These are phyloP conservation scores for Rhodotorula diobovata DNA, from an alignment of 768 basidiomycete genomes.

Conservation along the genomic window DNA sequence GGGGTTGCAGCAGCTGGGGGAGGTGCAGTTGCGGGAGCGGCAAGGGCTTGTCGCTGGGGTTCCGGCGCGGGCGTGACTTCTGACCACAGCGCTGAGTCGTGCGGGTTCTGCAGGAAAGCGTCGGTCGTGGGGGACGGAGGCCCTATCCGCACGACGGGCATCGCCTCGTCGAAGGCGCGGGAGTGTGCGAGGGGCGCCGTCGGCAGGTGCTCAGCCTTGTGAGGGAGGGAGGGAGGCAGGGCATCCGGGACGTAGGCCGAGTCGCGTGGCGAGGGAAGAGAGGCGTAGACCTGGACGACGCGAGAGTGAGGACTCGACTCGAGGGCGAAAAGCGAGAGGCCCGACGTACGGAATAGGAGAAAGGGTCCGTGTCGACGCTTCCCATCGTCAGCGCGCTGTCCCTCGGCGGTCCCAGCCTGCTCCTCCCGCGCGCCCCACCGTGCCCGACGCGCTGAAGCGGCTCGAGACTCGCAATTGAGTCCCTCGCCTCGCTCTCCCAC, in stretches of 20 bases:
- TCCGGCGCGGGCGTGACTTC: not conserved
- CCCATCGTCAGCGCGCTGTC: slow-evolving; percentile 10
- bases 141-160: slow-evolving; percentile 17
- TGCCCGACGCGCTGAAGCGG: not conserved
- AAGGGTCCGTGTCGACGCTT: slow-evolving; percentile 10
- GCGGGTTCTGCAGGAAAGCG: not conserved
- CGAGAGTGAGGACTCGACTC: not conserved
- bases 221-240: not conserved
- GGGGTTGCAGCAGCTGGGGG: not conserved
- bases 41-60: not conserved
- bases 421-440: not conserved
- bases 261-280: slow-evolving; percentile 9
- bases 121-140: slow-evolving; percentile 12
- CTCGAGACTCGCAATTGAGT: slow-evolving; percentile 14
- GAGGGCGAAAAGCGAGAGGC: not conserved
- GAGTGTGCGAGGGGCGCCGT: not conserved
- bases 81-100: slow-evolving; percentile 5
- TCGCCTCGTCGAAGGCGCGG: not conserved
- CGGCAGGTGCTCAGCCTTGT: not conserved
- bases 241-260: not conserved
- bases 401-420: not conserved
- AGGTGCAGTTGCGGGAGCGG: not conserved
- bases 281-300: slow-evolving; percentile 16
- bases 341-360: slow-evolving; percentile 26
- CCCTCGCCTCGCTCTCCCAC: slow-evolving; percentile 21